Percentiles rank a stretch among this genome's conserved stretches.
These are phyloP conservation scores for Mycena venus DNA, from an alignment of 768 basidiomycete species.

Conservation along the genomic window DNA sequence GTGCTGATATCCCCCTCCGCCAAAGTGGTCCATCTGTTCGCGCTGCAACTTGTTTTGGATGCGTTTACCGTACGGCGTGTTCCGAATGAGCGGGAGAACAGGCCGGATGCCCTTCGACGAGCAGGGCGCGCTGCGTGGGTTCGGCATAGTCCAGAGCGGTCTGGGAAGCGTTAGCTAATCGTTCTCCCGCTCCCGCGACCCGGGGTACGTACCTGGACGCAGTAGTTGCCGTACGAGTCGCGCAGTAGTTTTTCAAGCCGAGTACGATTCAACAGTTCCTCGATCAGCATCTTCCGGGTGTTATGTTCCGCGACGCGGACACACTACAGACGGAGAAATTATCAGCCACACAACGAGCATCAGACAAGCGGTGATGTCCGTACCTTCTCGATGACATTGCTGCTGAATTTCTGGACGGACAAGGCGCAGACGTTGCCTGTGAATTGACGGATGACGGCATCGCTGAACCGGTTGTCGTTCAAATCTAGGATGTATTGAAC, in stretches of 20 bases:
- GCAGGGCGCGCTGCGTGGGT: conserved; percentile 88
- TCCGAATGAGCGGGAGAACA: conserved; percentile 97
- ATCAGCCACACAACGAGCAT: conserved; percentile 3
- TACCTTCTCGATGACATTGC: conserved; percentile 98
- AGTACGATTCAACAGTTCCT: conserved; percentile 94
- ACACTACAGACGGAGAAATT: conserved; percentile 58
- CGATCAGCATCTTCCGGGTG: conserved; percentile 94
- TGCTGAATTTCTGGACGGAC: conserved; percentile 99
- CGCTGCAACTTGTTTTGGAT: conserved; percentile 99
- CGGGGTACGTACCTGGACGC: conserved; percentile 77
- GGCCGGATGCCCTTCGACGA: conserved; percentile 98
- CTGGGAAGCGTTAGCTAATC: conserved; percentile 53
- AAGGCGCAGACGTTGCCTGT: conserved; percentile 97
- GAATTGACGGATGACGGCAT: conserved; percentile 97
- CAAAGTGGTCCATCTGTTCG: conserved; percentile 83
- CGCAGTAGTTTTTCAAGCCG: conserved; percentile 95
- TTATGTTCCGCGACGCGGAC: conserved; percentile 96
- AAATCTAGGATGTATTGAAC: conserved; percentile 99
- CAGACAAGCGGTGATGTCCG: conserved; percentile 22
- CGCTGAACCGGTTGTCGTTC: conserved; percentile 98
- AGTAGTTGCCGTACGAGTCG: conserved; percentile 97
- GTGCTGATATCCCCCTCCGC: conserved; percentile 65
- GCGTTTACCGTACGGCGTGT: conserved; percentile 99
- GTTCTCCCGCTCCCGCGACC: conserved; percentile 25
- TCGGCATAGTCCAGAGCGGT: conserved; percentile 99